Conservation (phyloP, 345 rosid genomes). For the Arabis alpina region DNA sequence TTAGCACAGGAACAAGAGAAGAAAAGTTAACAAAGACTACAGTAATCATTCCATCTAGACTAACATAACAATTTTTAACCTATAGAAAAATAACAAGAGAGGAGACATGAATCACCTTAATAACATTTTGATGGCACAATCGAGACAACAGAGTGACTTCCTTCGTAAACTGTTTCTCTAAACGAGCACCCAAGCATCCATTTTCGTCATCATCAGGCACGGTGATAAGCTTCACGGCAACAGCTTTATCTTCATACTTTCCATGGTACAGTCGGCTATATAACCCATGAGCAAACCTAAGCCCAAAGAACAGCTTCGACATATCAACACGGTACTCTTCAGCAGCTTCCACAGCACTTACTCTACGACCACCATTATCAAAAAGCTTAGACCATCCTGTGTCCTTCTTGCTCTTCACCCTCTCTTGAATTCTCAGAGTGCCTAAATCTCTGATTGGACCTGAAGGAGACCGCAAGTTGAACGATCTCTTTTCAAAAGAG, state of each 20-base stretch:
- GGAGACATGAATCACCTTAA: slow-evolving; percentile 60
- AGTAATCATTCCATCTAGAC: slow-evolving; percentile 8
- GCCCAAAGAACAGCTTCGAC: slow-evolving; percentile 88
- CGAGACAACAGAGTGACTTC: slow-evolving; percentile 86
- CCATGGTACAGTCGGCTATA: slow-evolving; percentile 95
- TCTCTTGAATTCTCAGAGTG: slow-evolving; percentile 61
- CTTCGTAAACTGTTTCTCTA: slow-evolving; percentile 82
- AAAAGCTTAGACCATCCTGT: slow-evolving; percentile 84
- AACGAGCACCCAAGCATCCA: slow-evolving; percentile 62
- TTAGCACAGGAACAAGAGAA: slow-evolving; percentile 36
- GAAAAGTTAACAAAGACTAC: slow-evolving; percentile 7
- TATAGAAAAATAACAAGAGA: neutral
- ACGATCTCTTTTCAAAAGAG: slow-evolving; percentile 44
- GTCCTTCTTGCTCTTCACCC: slow-evolving; percentile 63
- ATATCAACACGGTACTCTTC: slow-evolving; percentile 76
- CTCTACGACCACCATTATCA: slow-evolving; percentile 80
- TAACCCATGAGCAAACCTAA: slow-evolving; percentile 91
- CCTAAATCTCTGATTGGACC: slow-evolving; percentile 68
- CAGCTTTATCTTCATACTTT: slow-evolving; percentile 84
- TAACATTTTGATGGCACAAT: slow-evolving; percentile 74
- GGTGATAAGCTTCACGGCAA: slow-evolving; percentile 92
- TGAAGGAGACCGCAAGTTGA: slow-evolving; percentile 43
- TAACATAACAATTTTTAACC: too few species aligned
- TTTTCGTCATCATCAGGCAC: slow-evolving; percentile 90
- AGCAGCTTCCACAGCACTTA: slow-evolving; percentile 70